These are phyloP conservation scores for Plasmodium sp. DNA, from an alignment of 169 alveolate species.

Conservation along the genomic window DNA sequence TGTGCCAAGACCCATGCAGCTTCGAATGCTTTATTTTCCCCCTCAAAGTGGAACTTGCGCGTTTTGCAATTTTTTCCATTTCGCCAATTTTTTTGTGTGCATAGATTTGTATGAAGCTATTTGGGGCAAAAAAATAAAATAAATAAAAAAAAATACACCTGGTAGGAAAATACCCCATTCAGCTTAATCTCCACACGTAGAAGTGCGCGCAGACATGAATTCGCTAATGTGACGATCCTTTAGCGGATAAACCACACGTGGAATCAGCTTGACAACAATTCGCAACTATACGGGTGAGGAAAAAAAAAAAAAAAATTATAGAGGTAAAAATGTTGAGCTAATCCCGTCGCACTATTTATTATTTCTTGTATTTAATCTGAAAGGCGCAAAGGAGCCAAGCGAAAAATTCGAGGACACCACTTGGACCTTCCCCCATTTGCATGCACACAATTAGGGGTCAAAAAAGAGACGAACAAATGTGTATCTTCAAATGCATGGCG, in stretches of 20 bases:
- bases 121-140: background rate
- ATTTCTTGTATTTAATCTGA: background rate
- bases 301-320: background rate
- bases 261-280: background rate
- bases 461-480: background rate
- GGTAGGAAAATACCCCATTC: background rate
- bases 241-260: background rate
- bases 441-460: background rate
- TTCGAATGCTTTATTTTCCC: background rate
- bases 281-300: background rate
- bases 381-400: background rate
- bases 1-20: background rate
- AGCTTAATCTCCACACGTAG: background rate
- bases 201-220: background rate
- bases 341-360: background rate
- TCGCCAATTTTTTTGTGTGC: background rate
- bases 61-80: background rate
- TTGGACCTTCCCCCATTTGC: background rate
- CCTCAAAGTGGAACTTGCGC: background rate
- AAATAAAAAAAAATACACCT: background rate
- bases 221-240: background rate
- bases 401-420: background rate
- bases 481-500: background rate
- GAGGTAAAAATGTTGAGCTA: background rate
- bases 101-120: background rate